phyloP scores from a whole-genome alignment of 1,139 yeast species.

The Barnettozyma hawaiiensis region DNA sequence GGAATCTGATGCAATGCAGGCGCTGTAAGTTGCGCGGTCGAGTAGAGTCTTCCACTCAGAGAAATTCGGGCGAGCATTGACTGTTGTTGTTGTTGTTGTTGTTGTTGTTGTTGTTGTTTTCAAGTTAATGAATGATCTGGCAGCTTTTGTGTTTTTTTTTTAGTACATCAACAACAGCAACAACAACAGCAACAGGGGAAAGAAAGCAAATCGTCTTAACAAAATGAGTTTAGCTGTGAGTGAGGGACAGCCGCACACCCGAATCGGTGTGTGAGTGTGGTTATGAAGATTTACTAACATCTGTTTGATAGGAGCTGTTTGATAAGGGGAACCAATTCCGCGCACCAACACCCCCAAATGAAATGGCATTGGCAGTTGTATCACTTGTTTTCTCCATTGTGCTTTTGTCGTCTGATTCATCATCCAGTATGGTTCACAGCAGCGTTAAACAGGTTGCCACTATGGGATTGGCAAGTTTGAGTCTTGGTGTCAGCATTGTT shows the following conservation, averaged over 20 bases:
- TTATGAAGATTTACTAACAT: not conserved
- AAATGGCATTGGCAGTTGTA: not conserved
- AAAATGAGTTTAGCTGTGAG: not conserved
- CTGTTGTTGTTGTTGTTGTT: too few species aligned
- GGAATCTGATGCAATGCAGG: conserved; percentile 11
- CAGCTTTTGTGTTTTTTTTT: too few species aligned
- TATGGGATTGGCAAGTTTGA: not conserved
- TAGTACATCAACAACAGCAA: conserved; percentile 1
- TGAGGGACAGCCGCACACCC: too few species aligned
- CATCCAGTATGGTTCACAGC: not conserved
- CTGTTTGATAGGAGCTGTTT: not conserved
- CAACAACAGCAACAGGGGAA: too few species aligned
- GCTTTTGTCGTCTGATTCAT: not conserved
- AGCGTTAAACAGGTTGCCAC: not conserved
- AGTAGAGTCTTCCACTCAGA: conserved; percentile 21
- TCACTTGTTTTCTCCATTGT: conserved; percentile 4
- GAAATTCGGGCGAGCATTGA: conserved; percentile 14
- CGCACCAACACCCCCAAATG: conserved; percentile 3
- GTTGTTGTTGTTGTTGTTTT: too few species aligned
- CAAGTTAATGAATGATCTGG: too few species aligned
- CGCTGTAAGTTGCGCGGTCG: conserved; percentile 1
- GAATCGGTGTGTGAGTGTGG: too few species aligned
- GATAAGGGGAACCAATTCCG: not conserved
- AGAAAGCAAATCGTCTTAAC: too few species aligned
- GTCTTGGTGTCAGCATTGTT: not conserved